Percentiles rank a stretch among this genome's conserved stretches.
Conservation (phyloP, 345 rosid genomes). For the Chamaenerion angustifolium region DNA sequence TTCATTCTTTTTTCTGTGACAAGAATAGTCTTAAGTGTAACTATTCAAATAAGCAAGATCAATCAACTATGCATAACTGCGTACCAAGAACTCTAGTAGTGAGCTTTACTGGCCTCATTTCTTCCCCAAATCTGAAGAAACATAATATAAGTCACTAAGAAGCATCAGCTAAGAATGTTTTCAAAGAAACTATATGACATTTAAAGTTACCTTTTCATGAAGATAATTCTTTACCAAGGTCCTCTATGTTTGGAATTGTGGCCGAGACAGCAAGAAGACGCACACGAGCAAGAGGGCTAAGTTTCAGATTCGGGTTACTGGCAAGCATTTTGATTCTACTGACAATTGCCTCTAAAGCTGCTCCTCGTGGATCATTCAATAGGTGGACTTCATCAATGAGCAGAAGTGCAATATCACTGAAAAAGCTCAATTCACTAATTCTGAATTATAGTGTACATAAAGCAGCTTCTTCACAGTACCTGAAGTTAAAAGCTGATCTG, state of each 20-base stretch:
- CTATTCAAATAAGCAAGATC: conserved; percentile 4
- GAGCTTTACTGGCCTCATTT: conserved; percentile 99
- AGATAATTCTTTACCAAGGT: conserved; percentile 48
- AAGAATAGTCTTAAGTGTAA: not conserved
- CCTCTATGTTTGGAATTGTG: conserved; percentile 87
- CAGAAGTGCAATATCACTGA: conserved; percentile 78
- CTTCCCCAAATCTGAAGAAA: conserved; percentile 85
- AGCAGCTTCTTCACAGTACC: conserved; percentile 17
- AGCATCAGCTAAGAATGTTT: not conserved
- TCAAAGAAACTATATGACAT: not conserved
- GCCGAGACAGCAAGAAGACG: conserved; percentile 92
- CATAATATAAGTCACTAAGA: conserved; percentile 11
- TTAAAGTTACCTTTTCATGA: conserved; percentile 36
- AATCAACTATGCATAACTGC: conserved; percentile 20
- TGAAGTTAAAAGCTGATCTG: conserved; percentile 62
- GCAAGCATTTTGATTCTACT: conserved; percentile 89
- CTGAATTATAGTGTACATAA: not conserved
- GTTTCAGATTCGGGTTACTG: conserved; percentile 55
- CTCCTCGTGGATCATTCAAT: conserved; percentile 93
- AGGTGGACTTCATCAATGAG: conserved; percentile 96
- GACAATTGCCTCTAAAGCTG: conserved; percentile 87
- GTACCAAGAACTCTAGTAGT: conserved; percentile 87
- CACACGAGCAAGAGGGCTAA: conserved; percentile 56
- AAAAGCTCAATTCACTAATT: conserved; percentile 38
- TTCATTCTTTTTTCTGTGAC: not conserved